phyloP scores from a whole-genome alignment of 768 basidiomycete species.

The Trametes meyenii region DNA sequence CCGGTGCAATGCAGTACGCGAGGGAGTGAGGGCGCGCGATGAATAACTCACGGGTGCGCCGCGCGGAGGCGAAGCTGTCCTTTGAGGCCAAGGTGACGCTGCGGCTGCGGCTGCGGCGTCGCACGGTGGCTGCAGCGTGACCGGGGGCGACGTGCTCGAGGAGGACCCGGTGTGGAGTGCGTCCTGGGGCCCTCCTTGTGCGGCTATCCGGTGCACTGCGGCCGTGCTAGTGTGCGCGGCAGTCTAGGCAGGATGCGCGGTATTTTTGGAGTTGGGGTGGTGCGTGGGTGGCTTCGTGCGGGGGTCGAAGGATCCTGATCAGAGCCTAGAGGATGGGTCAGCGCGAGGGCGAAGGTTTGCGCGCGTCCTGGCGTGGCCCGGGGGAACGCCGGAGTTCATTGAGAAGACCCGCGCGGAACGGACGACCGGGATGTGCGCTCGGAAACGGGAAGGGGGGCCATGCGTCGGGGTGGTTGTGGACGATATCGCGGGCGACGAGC shows the following conservation, averaged over 20 bases:
- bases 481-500: background rate
- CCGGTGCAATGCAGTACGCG: background rate
- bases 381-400: conserved; percentile 1
- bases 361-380: background rate
- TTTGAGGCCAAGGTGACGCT: background rate
- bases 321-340: too few relatives aligned
- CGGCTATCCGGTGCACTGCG: background rate
- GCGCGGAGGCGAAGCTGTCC: too few relatives aligned
- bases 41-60: too few relatives aligned
- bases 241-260: background rate
- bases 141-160: background rate
- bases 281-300: conserved; percentile 2
- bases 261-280: conserved; percentile 3
- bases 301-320: background rate
- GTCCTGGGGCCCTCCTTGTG: background rate
- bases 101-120: background rate
- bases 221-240: background rate
- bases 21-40: background rate
- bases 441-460: background rate
- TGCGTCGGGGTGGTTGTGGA: background rate
- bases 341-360: too few relatives aligned
- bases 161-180: background rate
- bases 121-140: background rate
- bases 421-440: conserved; percentile 12
- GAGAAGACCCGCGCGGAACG: conserved; percentile 14